phyloP scores from a whole-genome alignment of 768 basidiomycete genomes.

The Naematelia encephala region DNA sequence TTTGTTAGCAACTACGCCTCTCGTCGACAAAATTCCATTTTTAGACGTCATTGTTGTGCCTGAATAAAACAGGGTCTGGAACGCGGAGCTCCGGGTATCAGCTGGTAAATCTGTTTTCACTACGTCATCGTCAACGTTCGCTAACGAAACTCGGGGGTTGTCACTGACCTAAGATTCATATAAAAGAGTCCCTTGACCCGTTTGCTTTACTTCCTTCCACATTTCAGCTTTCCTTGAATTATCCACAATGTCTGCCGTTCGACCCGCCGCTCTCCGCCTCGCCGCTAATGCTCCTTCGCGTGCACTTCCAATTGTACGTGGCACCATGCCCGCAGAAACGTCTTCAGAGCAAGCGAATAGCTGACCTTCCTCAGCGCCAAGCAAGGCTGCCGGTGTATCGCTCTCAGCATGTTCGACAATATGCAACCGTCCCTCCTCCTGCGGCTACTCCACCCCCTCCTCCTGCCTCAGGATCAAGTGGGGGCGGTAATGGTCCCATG shows the following conservation, averaged over 20 bases:
- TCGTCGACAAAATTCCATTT: too few relatives aligned
- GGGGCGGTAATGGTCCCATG: conserved; percentile 27
- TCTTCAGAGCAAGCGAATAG: background rate
- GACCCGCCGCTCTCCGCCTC: conserved; percentile 24
- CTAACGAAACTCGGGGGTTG: background rate
- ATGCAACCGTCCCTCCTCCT: conserved; percentile 13
- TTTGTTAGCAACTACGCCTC: too few relatives aligned
- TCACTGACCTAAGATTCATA: background rate
- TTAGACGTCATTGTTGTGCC: too few relatives aligned
- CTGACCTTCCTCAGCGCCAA: background rate
- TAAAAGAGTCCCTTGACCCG: too few relatives aligned
- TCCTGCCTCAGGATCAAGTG: conserved; percentile 1
- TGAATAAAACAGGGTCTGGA: too few relatives aligned
- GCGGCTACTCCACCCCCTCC: conserved; percentile 12
- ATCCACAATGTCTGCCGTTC: conserved; percentile 11
- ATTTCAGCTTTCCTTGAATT: too few relatives aligned
- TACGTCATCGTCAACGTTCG: too few relatives aligned
- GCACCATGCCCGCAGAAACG: background rate
- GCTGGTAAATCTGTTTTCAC: too few relatives aligned
- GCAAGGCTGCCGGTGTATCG: conserved; percentile 3
- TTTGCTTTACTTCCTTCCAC: too few relatives aligned
- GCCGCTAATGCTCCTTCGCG: conserved; percentile 15
- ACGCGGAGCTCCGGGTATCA: too few relatives aligned
- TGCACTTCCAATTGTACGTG: background rate
- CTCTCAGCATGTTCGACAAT: conserved; percentile 12